These are phyloP conservation scores for Coemansia furcata DNA, from an alignment of 192 early-diverging fungal species.

Conservation along the genomic window DNA sequence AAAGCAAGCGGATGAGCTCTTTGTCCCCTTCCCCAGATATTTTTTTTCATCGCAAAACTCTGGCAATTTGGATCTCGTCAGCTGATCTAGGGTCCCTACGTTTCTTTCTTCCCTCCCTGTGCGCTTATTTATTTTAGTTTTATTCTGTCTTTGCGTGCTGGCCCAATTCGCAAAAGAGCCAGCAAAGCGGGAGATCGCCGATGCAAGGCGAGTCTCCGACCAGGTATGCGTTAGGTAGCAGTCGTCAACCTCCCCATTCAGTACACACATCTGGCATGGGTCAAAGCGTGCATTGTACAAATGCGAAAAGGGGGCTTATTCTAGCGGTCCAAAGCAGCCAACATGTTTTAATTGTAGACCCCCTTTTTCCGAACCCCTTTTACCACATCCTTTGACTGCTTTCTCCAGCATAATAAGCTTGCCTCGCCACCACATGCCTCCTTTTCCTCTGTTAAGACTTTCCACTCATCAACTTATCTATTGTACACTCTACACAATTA, in stretches of 20 bases:
- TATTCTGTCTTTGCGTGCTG: background rate
- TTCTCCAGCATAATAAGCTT: background rate
- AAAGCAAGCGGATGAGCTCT: background rate
- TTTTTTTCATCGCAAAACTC: background rate
- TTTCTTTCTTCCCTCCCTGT: background rate
- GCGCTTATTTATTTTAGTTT: background rate
- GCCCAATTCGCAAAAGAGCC: background rate
- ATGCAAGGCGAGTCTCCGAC: background rate
- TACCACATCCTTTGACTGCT: background rate
- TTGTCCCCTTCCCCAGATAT: background rate
- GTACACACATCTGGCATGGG: background rate
- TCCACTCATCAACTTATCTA: too few species aligned
- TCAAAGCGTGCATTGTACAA: constrained; percentile 2
- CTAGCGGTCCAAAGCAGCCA: background rate
- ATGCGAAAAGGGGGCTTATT: background rate
- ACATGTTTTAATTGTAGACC: background rate
- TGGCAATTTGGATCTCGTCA: background rate
- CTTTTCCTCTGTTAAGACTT: constrained; percentile 1
- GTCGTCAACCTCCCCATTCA: background rate
- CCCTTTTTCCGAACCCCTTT: background rate
- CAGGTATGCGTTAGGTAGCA: background rate
- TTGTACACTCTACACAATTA: background rate
- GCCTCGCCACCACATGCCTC: background rate
- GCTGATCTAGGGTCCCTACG: background rate
- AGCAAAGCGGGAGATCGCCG: background rate